These are phyloP conservation scores for Rhizophagus prolifer DNA, from an alignment of 192 early-diverging fungal species.

Conservation along the genomic window DNA sequence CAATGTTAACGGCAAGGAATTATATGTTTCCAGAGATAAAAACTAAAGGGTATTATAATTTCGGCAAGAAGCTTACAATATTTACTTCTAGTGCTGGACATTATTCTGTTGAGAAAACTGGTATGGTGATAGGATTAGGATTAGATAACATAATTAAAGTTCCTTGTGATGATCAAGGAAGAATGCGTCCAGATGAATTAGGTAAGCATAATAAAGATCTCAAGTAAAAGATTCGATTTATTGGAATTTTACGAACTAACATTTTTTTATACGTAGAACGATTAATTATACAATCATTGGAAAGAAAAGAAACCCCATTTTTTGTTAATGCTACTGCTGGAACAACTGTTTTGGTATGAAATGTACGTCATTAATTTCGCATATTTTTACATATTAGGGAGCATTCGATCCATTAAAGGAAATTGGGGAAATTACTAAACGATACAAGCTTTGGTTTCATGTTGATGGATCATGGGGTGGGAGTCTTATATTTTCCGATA, in stretches of 20 bases:
- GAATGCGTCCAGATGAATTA: constrained; percentile 59
- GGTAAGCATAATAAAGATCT: constrained; percentile 35
- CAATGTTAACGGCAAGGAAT: constrained; percentile 75
- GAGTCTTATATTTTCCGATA: constrained; percentile 60
- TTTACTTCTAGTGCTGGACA: constrained; percentile 75
- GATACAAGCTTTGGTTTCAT: constrained; percentile 71
- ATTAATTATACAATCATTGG: constrained; percentile 42
- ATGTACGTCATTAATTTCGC: neutral
- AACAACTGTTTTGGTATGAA: constrained; percentile 70
- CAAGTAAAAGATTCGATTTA: neutral
- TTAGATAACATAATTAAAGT: constrained; percentile 66
- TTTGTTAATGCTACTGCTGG: constrained; percentile 83
- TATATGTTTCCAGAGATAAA: constrained; percentile 61
- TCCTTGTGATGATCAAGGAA: constrained; percentile 57
- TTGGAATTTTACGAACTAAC: neutral
- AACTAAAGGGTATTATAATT: constrained; percentile 48
- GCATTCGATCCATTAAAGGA: constrained; percentile 71
- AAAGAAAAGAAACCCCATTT: constrained; percentile 60
- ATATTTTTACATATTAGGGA: constrained; percentile 37
- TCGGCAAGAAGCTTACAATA: constrained; percentile 48
- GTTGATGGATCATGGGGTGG: constrained; percentile 83
- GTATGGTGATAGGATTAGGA: constrained; percentile 69
- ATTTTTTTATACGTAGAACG: constrained; percentile 34
- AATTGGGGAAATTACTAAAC: constrained; percentile 57
- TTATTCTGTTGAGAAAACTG: constrained; percentile 75